Evolutionary conservation across 768 basidiomycete genomes (phyloP), one percentile per base, ranked within the genome.

Genomic region (Mycena vitilis): DNA sequence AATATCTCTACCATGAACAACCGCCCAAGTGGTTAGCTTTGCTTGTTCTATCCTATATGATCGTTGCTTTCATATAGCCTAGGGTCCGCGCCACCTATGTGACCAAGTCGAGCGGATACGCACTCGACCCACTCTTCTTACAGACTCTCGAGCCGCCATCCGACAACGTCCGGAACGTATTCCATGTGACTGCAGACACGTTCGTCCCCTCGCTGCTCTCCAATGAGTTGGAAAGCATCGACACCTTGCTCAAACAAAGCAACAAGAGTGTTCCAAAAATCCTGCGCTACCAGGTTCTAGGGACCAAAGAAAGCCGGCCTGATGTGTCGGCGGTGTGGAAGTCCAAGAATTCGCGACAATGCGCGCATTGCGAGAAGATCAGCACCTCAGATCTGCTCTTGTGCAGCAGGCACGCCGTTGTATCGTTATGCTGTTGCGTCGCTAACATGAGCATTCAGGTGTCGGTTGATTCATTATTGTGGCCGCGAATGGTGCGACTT

Each of bases 191-290:
- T 1, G 30, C 72, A 1, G 73, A 75, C 10, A 69, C 65, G 13
- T 79, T 77, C 66, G 55, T 70, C 11, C 76, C 79, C 2, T 73
- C 75, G 11, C 69, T 80, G 1, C 63, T 74, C 9, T 45, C 59
- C 9, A 65, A 60, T 52, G 79, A 80, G 56, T 48, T 77, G 5
- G 76, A 78, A 69, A 76, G 75, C 60, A 78, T 80, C 49, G 77
- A 80, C 71, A 77, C 71, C 45, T 30, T 72, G 38, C 61, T 71
- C 22, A 54, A 48, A 56, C 61, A 60, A 55, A 54, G 62, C 56
- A 55, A 66, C 5, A 61, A 57, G 55, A 47, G 54, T 5, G 60
- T 61, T 0, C 66, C 73, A 2, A 68, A 60, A 37, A 34, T 54
- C 15, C 51, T 74, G 60, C 73, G 73, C 52, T 55, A 68, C 34